These are phyloP conservation scores for Suillus cothurnatus DNA, from an alignment of 768 basidiomycete genomes.

Conservation along the genomic window DNA sequence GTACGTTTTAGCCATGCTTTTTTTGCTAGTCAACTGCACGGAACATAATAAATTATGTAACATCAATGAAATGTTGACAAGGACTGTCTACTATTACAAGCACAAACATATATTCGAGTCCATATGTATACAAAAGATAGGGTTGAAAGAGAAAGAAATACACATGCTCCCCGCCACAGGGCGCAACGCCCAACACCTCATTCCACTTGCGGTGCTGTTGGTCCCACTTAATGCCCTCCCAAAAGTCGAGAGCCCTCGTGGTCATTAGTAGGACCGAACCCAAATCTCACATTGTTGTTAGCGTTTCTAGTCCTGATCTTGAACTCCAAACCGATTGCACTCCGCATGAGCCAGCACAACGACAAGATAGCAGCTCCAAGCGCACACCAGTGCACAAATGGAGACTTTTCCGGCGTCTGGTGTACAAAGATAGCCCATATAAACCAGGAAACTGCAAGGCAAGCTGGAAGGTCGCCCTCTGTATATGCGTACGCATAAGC, in stretches of 20 bases:
- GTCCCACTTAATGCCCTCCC: slow-evolving; percentile 26
- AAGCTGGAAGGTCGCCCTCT: slow-evolving; percentile 70
- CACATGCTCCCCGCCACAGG: neutral
- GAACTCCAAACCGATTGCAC: slow-evolving; percentile 42
- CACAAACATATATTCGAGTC: neutral
- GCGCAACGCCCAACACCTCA: neutral
- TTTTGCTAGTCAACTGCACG: neutral
- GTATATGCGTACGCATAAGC: slow-evolving; percentile 66
- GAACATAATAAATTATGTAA: slow-evolving; percentile 1
- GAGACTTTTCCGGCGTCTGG: slow-evolving; percentile 42
- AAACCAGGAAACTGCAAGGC: slow-evolving; percentile 66
- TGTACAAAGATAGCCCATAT: slow-evolving; percentile 66
- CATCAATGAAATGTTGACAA: neutral
- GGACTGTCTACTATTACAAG: neutral
- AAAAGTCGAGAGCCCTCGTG: slow-evolving; percentile 34
- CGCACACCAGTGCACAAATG: slow-evolving; percentile 69
- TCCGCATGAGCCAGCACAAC: slow-evolving; percentile 64
- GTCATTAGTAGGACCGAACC: slow-evolving; percentile 24
- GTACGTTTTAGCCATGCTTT: slow-evolving; percentile 13
- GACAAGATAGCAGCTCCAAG: slow-evolving; percentile 64
- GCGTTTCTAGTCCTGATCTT: slow-evolving; percentile 36
- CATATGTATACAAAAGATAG: neutral
- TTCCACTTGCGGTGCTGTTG: neutral
- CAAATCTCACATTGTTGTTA: slow-evolving; percentile 22
- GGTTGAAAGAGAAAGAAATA: slow-evolving; percentile 10